Evolutionary conservation across 2,329 filamentous ascomycete genomes (phyloP).

Genomic region (Aspergillus brasiliensis): DNA sequence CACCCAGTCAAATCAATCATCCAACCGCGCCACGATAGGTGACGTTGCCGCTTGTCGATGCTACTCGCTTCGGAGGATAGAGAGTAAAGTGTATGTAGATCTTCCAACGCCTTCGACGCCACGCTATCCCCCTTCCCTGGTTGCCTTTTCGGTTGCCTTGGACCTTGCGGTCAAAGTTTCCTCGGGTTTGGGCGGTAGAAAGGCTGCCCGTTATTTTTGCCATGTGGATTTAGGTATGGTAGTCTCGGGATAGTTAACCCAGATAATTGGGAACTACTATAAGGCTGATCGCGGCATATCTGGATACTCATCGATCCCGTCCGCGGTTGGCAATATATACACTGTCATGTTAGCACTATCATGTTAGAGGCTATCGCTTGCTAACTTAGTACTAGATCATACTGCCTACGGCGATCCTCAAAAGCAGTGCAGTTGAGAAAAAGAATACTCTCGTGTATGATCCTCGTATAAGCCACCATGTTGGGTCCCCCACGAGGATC

Average conservation of each 20-base stretch:
- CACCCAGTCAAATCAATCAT: too few relatives aligned
- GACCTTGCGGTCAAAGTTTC: too few relatives aligned
- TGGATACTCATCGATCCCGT: background rate
- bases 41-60: too few relatives aligned
- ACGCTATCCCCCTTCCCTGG: conserved; percentile 36
- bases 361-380: background rate
- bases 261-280: background rate
- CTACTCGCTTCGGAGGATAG: too few relatives aligned
- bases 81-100: too few relatives aligned
- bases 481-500: background rate
- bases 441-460: background rate
- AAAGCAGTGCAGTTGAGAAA: background rate
- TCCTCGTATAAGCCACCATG: background rate
- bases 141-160: conserved; percentile 45
- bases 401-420: background rate
- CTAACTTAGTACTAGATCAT: background rate
- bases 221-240: background rate
- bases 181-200: background rate
- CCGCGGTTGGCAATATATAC: background rate
- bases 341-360: too few relatives aligned
- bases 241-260: background rate
- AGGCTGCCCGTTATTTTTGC: background rate
- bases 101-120: too few relatives aligned
- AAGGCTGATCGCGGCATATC: background rate
- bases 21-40: too few relatives aligned